Conservation (phyloP, 2,329 filamentous ascomycete species). For the Sporothrix humicola region DNA sequence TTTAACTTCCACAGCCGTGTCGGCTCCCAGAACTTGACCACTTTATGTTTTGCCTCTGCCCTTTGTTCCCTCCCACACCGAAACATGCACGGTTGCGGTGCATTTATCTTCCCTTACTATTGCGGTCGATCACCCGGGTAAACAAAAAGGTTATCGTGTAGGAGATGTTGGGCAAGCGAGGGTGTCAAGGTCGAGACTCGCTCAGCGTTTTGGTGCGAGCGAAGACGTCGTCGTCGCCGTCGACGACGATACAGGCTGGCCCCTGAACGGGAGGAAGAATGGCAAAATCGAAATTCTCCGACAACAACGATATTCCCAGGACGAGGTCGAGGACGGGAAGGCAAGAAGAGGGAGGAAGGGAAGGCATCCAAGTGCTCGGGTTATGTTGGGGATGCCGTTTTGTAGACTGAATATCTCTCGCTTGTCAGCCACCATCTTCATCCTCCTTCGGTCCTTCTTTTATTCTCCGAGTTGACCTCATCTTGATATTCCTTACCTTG, state of each 20-base stretch:
- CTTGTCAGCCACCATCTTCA: background rate
- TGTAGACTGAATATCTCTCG: background rate
- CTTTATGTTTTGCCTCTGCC: background rate
- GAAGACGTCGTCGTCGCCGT: too few species aligned
- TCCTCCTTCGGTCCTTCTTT: background rate
- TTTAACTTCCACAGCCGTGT: background rate
- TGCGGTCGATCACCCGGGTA: constrained; percentile 24
- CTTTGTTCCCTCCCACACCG: constrained; percentile 13
- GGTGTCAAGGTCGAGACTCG: background rate
- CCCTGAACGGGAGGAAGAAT: constrained; percentile 16
- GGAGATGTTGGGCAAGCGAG: constrained; percentile 7
- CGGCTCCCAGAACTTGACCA: background rate
- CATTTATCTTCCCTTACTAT: background rate
- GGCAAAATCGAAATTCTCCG: constrained; percentile 7
- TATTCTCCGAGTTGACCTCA: too few species aligned
- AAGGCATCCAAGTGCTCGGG: background rate
- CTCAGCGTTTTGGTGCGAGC: background rate
- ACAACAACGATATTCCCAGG: background rate
- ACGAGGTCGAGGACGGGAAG: background rate
- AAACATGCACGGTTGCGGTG: constrained; percentile 12
- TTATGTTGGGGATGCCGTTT: too few species aligned
- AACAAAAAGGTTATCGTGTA: constrained; percentile 8
- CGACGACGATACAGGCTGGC: background rate
- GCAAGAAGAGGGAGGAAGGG: background rate
- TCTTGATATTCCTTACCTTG: background rate